Evolutionary conservation across 768 basidiomycete species (phyloP), one percentile per base, ranked within the genome.

Genomic region (Leccinellum luteum): DNA sequence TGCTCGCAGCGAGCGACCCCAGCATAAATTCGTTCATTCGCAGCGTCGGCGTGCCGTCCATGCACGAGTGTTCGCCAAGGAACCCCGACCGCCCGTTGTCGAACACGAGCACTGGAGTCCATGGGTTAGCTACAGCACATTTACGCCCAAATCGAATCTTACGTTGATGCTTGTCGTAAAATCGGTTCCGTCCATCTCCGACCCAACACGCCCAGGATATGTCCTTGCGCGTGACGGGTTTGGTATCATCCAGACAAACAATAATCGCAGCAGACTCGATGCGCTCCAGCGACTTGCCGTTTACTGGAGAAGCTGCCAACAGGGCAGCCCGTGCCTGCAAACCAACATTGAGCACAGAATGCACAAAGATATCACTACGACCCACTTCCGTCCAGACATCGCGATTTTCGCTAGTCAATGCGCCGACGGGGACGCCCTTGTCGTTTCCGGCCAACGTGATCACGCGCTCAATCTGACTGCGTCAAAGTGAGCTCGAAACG

Each of bases 141-240:
- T 12, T 47, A 28, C 13, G 30, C 34, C 14, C 19, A 30, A 28
- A 53, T 3, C 27, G 17, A 44, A 23, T 48, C 88, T 32, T 69
- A 94, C 92, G 66, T 68, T 98, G 92, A 69, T 98, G 96, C 74
- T 99, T 99, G 78, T 98, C 97, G 69, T 87, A 98, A 80, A 90
- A 99, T 58, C 96, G 78, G 71, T 96, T 97, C 51, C 85, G 78
- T 23, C 93, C 95, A 63, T 96, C 83, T 31, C 94, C 96, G 23
- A 87, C 86, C 94, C 96, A 98, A 50, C 85, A 84, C 19, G 75
- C 78, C 86, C 90, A 89, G 55, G 89, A 89, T 13, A 89, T 79
- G 28, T 91, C 85, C 62, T 96, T 90, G 41, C 92, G 80, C 6
- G 90, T 90, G 31, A 90, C 76, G 0, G 96, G 96, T 38, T 80